A percentile compares a stretch with the other conserved stretches of the same genome.
phyloP scores from a whole-genome alignment of 768 basidiomycete genomes.

The Boletus rubroflammeus region DNA sequence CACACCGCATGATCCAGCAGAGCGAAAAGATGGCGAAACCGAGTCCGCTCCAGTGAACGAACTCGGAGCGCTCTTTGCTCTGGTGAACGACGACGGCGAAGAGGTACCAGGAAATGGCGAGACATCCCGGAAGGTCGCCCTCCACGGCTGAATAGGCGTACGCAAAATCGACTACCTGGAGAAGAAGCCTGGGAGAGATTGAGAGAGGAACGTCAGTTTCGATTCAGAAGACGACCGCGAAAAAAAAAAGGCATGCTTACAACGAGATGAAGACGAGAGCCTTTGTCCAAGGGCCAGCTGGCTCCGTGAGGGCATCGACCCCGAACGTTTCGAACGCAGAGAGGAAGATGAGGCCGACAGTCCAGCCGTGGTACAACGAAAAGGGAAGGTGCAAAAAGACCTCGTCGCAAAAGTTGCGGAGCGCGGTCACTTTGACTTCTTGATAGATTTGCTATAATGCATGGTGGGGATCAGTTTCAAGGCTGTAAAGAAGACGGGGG shows the following conservation, averaged over 20 bases:
- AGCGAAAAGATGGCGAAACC: constrained; percentile 61
- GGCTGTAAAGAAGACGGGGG: too few relatives aligned
- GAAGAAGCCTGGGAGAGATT: constrained; percentile 40
- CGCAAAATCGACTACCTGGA: constrained; percentile 54
- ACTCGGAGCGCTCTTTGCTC: constrained; percentile 39
- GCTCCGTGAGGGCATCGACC: constrained; percentile 47
- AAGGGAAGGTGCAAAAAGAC: constrained; percentile 72
- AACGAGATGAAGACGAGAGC: constrained; percentile 58
- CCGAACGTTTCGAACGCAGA: constrained; percentile 63
- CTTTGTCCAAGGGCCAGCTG: constrained; percentile 58
- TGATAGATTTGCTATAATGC: constrained; percentile 55
- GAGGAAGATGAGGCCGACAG: constrained; percentile 48
- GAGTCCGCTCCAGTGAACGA: constrained; percentile 67
- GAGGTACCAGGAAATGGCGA: constrained; percentile 63
- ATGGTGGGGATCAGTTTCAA: background rate
- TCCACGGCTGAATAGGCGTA: constrained; percentile 64
- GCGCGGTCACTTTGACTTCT: constrained; percentile 54
- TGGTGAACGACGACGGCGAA: constrained; percentile 62
- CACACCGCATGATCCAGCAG: constrained; percentile 58
- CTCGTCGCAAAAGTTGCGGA: constrained; percentile 51
- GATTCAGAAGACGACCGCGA: background rate
- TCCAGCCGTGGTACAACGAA: constrained; percentile 66
- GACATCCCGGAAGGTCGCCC: constrained; percentile 66
- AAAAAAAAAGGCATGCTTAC: constrained; percentile 17
- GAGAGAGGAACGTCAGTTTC: background rate